phyloP scores from a whole-genome alignment of 768 basidiomycete genomes.

The Cystobasidium tubakii region DNA sequence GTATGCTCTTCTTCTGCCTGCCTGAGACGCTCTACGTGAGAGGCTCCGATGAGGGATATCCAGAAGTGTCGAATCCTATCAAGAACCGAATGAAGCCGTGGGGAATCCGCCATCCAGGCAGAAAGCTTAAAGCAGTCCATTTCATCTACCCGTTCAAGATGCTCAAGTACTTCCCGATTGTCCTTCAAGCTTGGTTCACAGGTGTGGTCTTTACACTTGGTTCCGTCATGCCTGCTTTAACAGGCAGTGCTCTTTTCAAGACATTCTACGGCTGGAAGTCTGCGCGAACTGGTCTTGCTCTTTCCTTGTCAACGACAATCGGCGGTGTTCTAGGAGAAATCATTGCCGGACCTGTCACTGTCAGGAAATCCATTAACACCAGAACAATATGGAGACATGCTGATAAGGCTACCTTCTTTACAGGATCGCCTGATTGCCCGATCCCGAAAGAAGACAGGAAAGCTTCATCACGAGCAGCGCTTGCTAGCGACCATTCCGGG shows the following conservation, averaged over 20 bases:
- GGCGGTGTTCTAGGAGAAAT: constrained; percentile 34
- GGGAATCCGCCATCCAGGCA: constrained; percentile 16
- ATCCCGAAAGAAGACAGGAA: constrained; percentile 4
- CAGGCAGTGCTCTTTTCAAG: constrained; percentile 10
- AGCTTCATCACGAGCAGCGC: constrained; percentile 23
- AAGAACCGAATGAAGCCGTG: constrained; percentile 13
- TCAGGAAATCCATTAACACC: no score
- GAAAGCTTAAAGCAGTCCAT: not conserved
- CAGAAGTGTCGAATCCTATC: constrained; percentile 3
- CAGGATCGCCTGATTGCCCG: constrained; percentile 23
- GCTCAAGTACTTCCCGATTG: constrained; percentile 21
- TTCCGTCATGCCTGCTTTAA: constrained; percentile 11
- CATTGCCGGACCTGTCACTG: constrained; percentile 32
- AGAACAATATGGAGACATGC: no score
- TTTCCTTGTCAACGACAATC: constrained; percentile 29
- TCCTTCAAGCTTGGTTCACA: constrained; percentile 7
- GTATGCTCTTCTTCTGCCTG: constrained; percentile 22
- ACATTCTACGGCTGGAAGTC: constrained; percentile 25
- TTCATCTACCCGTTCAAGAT: constrained; percentile 18
- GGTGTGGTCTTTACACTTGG: constrained; percentile 16
- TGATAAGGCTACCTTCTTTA: not conserved
- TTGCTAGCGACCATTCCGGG: constrained; percentile 5
- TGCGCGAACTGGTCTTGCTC: constrained; percentile 25
- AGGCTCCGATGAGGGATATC: constrained; percentile 5
- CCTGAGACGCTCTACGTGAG: constrained; percentile 18